Base-by-base conservation (phyloP, 352 stramenopile species). In the Elongisporangium senticosum region DNA sequence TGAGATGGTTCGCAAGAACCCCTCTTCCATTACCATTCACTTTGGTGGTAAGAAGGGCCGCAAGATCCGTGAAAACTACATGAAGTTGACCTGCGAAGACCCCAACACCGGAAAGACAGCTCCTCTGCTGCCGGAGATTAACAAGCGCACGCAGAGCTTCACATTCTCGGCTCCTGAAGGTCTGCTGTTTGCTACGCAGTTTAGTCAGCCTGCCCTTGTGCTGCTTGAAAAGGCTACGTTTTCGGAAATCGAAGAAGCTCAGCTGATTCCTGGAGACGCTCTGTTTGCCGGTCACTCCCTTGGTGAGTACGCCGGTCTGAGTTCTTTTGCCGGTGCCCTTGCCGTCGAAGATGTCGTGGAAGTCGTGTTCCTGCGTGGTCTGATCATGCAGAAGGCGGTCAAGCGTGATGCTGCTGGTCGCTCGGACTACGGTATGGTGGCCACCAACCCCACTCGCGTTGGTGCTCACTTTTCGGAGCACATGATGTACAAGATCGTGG, bases 361-460 rank as follows among this genome's bases (percentile, higher is more conserved):
- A 58, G 72, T 92, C 8, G 87, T 96, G 1, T 96, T 96, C 60
- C 60, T 95, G 50, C 82, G 87, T 62, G 87, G 87, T 47, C 51
- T 49, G 56, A 85, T 85, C 54, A 82, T 81, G 72, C 75, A 85
- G 49, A 79, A 79, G 51, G 70, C 72, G n/a, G 75, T 85, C 17
- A 76, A 77, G 51, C 77, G 79, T 19, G 79, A 86, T 22, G 71
- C 55, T n/a, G 59, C 72, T 3, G 79, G 86, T 48, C 76, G 83
- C 11, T 95, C 85, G 15, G 82, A 95, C 71, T 96, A 93, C 59
- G 84, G 76, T 5, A 96, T 96, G 87, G 81, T 96, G 10, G 87
- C 86, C 4, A 74, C 74, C 2, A 93, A 96, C 66, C 87, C 87
- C n/a, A 77, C 64, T 7, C 79, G 87, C 51, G 74, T 95, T 33